phyloP scores from a whole-genome alignment of 2,329 filamentous ascomycete genomes.

The Phaeosphaeriaceae sp. region DNA sequence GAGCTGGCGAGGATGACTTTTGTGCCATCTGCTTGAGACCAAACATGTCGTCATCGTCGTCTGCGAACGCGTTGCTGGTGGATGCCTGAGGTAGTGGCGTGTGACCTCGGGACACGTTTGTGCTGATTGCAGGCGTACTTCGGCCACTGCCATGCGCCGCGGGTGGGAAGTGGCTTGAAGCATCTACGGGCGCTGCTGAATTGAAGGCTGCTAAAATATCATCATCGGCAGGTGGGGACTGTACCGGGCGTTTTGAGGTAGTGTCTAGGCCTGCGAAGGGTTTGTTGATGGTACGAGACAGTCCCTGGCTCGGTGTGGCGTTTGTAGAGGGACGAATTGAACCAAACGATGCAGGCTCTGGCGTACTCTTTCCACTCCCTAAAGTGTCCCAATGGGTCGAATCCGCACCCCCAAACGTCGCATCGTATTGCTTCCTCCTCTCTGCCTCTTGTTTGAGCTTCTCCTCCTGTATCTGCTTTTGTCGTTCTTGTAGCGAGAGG shows the following conservation, averaged over 20 bases:
- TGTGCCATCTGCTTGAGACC: slow-evolving; percentile 72
- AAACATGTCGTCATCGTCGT: slow-evolving; percentile 82
- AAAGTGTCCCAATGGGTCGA: slow-evolving; percentile 78
- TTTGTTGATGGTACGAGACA: slow-evolving; percentile 48
- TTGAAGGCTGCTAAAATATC: slow-evolving; percentile 69
- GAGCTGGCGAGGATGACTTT: slow-evolving; percentile 36
- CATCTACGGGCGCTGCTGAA: slow-evolving; percentile 64
- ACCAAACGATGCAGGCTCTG: slow-evolving; percentile 49
- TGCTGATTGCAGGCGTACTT: slow-evolving; percentile 47
- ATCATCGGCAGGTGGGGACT: slow-evolving; percentile 56
- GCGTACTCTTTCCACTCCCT: slow-evolving; percentile 61
- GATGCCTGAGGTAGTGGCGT: slow-evolving; percentile 35
- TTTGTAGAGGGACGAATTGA: slow-evolving; percentile 29
- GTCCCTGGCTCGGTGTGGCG: slow-evolving; percentile 30
- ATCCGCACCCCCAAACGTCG: slow-evolving; percentile 73
- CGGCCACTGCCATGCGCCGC: slow-evolving; percentile 47
- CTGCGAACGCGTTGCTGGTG: slow-evolving; percentile 53
- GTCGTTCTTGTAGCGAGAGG: slow-evolving; percentile 70
- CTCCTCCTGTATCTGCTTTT: slow-evolving; percentile 76
- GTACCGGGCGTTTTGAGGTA: slow-evolving; percentile 34
- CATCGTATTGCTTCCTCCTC: slow-evolving; percentile 72
- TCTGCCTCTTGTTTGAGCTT: slow-evolving; percentile 80
- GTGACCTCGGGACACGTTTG: slow-evolving; percentile 34
- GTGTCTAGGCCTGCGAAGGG: slow-evolving; percentile 47
- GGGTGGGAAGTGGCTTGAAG: slow-evolving; percentile 65